phyloP scores from a whole-genome alignment of 2,329 filamentous ascomycete genomes.

The Microdochium trichocladiopsis region DNA sequence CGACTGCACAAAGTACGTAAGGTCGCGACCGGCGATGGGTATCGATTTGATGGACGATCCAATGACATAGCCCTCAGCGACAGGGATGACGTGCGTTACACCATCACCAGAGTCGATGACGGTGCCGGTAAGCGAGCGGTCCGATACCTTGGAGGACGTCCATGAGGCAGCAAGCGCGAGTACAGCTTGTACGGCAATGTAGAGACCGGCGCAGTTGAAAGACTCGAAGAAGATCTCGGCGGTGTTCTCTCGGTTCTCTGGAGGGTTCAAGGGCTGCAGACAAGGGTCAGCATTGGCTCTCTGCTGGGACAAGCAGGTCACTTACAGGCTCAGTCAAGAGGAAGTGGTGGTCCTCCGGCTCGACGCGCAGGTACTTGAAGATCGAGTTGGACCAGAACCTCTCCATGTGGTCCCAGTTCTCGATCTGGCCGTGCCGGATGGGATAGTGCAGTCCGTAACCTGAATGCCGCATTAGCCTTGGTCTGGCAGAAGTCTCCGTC shows the following conservation, averaged over 20 bases:
- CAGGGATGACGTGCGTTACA: slow-evolving; percentile 97
- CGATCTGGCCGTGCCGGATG: slow-evolving; percentile 95
- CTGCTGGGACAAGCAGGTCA: slow-evolving; percentile 4
- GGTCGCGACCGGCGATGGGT: slow-evolving; percentile 93
- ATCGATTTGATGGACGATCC: slow-evolving; percentile 99
- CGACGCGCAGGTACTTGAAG: slow-evolving; percentile 97
- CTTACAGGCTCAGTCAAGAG: slow-evolving; percentile 91
- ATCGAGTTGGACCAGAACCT: slow-evolving; percentile 99
- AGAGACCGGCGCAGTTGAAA: slow-evolving; percentile 97
- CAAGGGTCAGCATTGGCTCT: slow-evolving; percentile 4
- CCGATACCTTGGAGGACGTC: slow-evolving; percentile 97
- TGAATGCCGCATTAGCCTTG: slow-evolving; percentile 21
- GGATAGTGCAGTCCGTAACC: slow-evolving; percentile 97
- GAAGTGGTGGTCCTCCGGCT: slow-evolving; percentile 98
- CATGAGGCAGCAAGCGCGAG: slow-evolving; percentile 94
- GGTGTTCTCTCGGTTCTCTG: slow-evolving; percentile 97
- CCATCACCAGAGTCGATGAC: slow-evolving; percentile 98
- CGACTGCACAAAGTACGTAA: slow-evolving; percentile 98
- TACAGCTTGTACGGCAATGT: slow-evolving; percentile 97
- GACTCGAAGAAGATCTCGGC: slow-evolving; percentile 99
- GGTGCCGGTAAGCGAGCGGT: slow-evolving; percentile 91
- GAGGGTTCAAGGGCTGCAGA: slow-evolving; percentile 82
- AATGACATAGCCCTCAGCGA: slow-evolving; percentile 97
- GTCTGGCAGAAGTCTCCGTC: background rate
- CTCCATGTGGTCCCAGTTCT: slow-evolving; percentile 99